These are phyloP conservation scores for Neurospora sp. DNA, from an alignment of 495 filamentous ascomycete genomes.

Conservation along the genomic window DNA sequence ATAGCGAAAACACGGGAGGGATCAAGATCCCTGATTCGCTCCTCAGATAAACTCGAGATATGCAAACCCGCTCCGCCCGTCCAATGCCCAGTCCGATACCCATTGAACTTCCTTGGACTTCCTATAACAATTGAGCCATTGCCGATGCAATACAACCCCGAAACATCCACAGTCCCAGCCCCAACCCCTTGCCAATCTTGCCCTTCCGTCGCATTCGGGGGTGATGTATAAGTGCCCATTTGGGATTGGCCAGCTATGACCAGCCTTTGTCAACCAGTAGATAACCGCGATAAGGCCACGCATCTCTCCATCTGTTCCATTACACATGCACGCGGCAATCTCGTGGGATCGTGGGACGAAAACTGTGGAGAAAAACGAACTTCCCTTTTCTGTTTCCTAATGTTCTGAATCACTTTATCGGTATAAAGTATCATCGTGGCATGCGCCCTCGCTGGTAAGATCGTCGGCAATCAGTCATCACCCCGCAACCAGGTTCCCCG, in stretches of 20 bases:
- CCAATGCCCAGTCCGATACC: neutral
- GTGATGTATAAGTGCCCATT: neutral
- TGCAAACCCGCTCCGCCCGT: neutral
- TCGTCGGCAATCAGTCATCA: constrained; percentile 4
- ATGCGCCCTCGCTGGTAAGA: neutral
- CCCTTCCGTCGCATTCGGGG: neutral
- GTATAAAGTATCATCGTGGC: neutral
- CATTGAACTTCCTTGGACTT: neutral
- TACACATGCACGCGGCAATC: neutral
- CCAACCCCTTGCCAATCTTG: neutral
- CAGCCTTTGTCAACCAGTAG: neutral
- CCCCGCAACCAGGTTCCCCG: neutral
- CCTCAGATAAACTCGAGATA: neutral
- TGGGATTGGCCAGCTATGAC: neutral
- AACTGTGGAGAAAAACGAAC: neutral
- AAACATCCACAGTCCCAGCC: neutral
- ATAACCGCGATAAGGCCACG: constrained; percentile 12
- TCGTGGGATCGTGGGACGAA: neutral
- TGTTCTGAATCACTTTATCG: neutral
- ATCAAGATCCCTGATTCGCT: neutral
- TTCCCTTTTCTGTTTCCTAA: neutral
- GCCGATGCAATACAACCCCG: constrained; percentile 7
- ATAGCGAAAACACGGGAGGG: neutral
- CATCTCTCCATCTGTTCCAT: neutral
- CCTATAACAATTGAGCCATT: constrained; percentile 5